Percentiles rank a stretch among this genome's conserved stretches.
Conservation (phyloP, 1,284 basidiomycete genomes). For the Mycena citricolor region DNA sequence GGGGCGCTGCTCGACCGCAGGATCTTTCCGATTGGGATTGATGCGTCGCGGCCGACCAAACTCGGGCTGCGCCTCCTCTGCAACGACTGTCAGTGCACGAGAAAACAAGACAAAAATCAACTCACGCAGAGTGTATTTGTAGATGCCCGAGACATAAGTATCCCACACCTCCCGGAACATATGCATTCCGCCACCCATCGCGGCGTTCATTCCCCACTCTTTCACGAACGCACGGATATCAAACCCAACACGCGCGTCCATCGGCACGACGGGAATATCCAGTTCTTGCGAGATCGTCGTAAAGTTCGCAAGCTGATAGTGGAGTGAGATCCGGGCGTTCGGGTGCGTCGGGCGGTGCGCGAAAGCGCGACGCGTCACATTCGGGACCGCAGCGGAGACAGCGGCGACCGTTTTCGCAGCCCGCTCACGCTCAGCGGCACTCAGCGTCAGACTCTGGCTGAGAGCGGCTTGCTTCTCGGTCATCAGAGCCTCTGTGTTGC, state of each 20-base stretch:
- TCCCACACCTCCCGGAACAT: slow-evolving; percentile 87
- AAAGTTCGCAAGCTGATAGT: slow-evolving; percentile 11
- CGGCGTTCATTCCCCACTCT: slow-evolving; percentile 52
- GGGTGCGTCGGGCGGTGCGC: slow-evolving; percentile 18
- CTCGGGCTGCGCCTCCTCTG: slow-evolving; percentile 63
- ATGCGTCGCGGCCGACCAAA: slow-evolving; percentile 62
- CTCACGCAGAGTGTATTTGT: slow-evolving; percentile 69
- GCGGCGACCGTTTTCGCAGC: neutral
- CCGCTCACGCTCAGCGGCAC: neutral
- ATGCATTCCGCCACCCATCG: slow-evolving; percentile 68
- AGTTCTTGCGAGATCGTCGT: slow-evolving; percentile 41
- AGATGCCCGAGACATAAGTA: slow-evolving; percentile 63
- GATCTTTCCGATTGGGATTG: slow-evolving; percentile 55
- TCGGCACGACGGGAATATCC: slow-evolving; percentile 37
- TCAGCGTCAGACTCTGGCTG: slow-evolving; percentile 18
- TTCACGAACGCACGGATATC: slow-evolving; percentile 63
- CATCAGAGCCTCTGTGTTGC: slow-evolving; percentile 20
- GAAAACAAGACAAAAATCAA: slow-evolving; percentile 26
- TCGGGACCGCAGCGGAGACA: too few relatives aligned
- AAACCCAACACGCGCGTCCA: slow-evolving; percentile 52
- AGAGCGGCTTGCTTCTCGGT: slow-evolving; percentile 18
- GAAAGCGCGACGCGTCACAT: neutral
- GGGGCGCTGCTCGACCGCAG: slow-evolving; percentile 51
- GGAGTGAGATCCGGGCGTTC: slow-evolving; percentile 14
- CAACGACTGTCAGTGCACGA: slow-evolving; percentile 4